Base-by-base conservation (phyloP, 192 early-diverging fungal genomes). In the Radiomyces spectabilis region DNA sequence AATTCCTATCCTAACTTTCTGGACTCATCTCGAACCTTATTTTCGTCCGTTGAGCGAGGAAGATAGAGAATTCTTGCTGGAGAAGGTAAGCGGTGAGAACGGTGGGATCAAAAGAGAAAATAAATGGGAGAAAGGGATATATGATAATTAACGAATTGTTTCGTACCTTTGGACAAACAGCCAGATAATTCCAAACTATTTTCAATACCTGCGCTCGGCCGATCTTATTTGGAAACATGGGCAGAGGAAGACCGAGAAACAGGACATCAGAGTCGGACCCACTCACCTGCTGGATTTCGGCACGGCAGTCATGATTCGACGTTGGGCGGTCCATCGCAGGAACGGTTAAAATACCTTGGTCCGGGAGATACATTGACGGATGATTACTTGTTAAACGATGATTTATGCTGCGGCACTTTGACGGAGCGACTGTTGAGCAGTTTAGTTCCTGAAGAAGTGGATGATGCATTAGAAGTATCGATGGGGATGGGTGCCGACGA, bases 1-100 rank as follows among this genome's bases (percentile, higher is more conserved):
- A 80, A 83, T 93, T 10, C 88, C 90, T 16, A 85, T 93, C 33
- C 71, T 78, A n/a, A 80, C 79, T 13, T 98, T 92, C 59, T 93
- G 84, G 84, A 53, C 76, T 10, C 88, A 85, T 10, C 67, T 86
- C 40, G 95, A 96, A 18, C 89, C 92, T 43, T 96, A 87, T 54
- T 92, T 91, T 55, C 72, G 92, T 10, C 75, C 72, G 24, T 74
- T 96, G 38, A 82, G 74, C 22, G 91, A 95, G 38, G 87, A 92
- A 8, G 95, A 98, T 68, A 53, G 93, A 8, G 56, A 63, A 13
- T 83, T 85, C 41, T 60, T 98, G 50, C 78, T 88, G 53, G 49
- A 73, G 24, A 67, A 75, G 43, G 57, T 53, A 46, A 42, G n/a
- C n/a, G n/a, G n/a, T n/a, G n/a, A n/a, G n/a, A n/a, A n/a, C n/a